Base-by-base conservation (phyloP, 1,284 basidiomycete species). In the Sutorius eximius region DNA sequence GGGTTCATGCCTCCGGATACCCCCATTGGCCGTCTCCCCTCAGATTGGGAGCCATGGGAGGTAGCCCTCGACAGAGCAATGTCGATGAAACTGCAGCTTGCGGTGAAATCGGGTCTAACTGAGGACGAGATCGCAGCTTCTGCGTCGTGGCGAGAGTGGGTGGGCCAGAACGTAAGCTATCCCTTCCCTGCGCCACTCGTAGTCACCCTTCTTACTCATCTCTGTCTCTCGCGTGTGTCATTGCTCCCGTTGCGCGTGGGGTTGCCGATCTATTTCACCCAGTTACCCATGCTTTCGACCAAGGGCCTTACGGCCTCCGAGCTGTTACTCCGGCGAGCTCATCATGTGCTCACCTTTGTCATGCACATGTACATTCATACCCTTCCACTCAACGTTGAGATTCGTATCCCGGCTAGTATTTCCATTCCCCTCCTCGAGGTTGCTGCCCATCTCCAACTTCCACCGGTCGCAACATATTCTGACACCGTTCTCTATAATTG, bases 401-500 rank as follows among this genome's bases (percentile, higher is more conserved):
- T 87, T 52, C 67, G 76, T 20, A 85, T 97, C 44, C 95, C 94
- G 16, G 74, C 79, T 0, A 77, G 86, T 1, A 75, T 97, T 54
- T 82, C 90, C 3, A 73, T 95, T 8, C 95, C 94, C 0, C 80
- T 93, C 29, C 81, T 94, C n/a, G 78, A 83, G 59, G 78, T 95
- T 24, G 92, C 86, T 20, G 73, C 78, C 0, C 77, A 89, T 48
- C 82, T 98, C 15, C 89, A 90, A 56, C 74, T 98, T 1, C 95
- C 96, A 0, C 95, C 95, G 0, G 80, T 98, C 41, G 79, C 96
- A 45, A 98, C 95, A 2, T 98, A 97, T 67, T 91, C 95, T 12
- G 95, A 96, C 69, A 90, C 89, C 30, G 95, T 98, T 3, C 79
- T 98, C 8, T 98, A 95, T 77, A 97, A 98, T 68, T 97, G 93